Evolutionary conservation across 345 rosid species (phyloP).

Genomic region (Camelina neglecta): DNA sequence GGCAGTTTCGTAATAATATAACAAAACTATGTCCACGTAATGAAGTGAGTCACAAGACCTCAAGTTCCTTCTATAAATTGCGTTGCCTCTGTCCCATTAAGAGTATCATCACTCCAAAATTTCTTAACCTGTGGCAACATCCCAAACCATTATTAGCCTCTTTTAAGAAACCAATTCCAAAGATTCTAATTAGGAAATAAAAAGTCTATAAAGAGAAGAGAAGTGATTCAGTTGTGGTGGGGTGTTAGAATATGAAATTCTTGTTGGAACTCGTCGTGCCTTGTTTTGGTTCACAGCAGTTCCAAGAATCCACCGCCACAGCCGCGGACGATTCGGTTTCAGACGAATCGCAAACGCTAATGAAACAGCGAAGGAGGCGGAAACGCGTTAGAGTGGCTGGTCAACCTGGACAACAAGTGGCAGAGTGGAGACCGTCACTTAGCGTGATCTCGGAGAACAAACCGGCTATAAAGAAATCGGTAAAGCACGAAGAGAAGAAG

Average conservation of each 20-base stretch:
- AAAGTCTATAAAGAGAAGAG: background rate
- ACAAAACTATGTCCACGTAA: conserved; percentile 33
- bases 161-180: background rate
- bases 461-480: conserved; percentile 38
- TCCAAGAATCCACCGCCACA: conserved; percentile 20
- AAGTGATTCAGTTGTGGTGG: conserved; percentile 5
- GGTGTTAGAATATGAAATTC: conserved; percentile 52
- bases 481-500: conserved; percentile 32
- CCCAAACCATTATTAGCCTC: background rate
- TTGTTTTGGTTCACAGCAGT: conserved; percentile 47
- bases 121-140: conserved; percentile 13
- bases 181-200: background rate
- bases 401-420: conserved; percentile 32
- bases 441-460: conserved; percentile 63
- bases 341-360: conserved; percentile 44
- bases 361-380: conserved; percentile 40
- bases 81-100: background rate
- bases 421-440: conserved; percentile 73
- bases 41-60: conserved; percentile 20
- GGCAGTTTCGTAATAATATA: conserved; percentile 15
- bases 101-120: conserved; percentile 25
- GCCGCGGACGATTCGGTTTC: conserved; percentile 25
- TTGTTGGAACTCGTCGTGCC: conserved; percentile 59
- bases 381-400: conserved; percentile 42
- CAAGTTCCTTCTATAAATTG: conserved; percentile 30